These are phyloP conservation scores for Trichoderma pleuroti DNA, from an alignment of 2,329 filamentous ascomycete genomes.

Conservation along the genomic window DNA sequence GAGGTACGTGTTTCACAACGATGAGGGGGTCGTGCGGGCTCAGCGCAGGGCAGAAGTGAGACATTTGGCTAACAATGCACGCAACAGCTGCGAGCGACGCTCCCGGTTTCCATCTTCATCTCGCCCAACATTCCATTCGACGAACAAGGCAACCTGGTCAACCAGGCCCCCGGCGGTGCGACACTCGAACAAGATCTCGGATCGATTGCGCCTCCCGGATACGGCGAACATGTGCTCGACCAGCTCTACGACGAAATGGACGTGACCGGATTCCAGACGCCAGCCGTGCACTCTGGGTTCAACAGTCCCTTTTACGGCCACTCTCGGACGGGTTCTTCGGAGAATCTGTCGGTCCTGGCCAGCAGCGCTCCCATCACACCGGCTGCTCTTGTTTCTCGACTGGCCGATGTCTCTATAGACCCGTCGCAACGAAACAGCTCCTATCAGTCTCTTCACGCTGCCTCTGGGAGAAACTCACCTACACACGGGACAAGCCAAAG, in stretches of 20 bases:
- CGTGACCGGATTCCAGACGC: slow-evolving; percentile 73
- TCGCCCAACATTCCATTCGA: slow-evolving; percentile 89
- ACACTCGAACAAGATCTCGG: slow-evolving; percentile 51
- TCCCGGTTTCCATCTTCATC: slow-evolving; percentile 91
- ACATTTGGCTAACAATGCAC: slow-evolving; percentile 9
- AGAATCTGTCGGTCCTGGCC: slow-evolving; percentile 64
- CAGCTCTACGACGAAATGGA: slow-evolving; percentile 87
- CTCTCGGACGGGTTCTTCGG: slow-evolving; percentile 72
- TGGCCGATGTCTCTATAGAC: slow-evolving; percentile 66
- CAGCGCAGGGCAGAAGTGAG: background rate
- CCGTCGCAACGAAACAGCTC: slow-evolving; percentile 45
- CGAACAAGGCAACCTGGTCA: slow-evolving; percentile 76
- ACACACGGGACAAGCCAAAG: slow-evolving; percentile 36
- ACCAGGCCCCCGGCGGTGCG: slow-evolving; percentile 52
- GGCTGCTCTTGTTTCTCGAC: slow-evolving; percentile 57
- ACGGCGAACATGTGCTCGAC: slow-evolving; percentile 86
- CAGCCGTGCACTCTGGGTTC: slow-evolving; percentile 65
- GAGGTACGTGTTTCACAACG: slow-evolving; percentile 54
- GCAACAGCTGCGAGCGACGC: slow-evolving; percentile 72
- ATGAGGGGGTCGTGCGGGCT: background rate
- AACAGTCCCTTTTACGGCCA: slow-evolving; percentile 74
- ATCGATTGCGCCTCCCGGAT: slow-evolving; percentile 80
- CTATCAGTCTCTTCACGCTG: slow-evolving; percentile 42
- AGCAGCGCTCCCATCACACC: slow-evolving; percentile 38
- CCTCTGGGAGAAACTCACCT: slow-evolving; percentile 44